Base-by-base conservation (phyloP, 1,284 basidiomycete species). In the Ganoderma resinaceum region DNA sequence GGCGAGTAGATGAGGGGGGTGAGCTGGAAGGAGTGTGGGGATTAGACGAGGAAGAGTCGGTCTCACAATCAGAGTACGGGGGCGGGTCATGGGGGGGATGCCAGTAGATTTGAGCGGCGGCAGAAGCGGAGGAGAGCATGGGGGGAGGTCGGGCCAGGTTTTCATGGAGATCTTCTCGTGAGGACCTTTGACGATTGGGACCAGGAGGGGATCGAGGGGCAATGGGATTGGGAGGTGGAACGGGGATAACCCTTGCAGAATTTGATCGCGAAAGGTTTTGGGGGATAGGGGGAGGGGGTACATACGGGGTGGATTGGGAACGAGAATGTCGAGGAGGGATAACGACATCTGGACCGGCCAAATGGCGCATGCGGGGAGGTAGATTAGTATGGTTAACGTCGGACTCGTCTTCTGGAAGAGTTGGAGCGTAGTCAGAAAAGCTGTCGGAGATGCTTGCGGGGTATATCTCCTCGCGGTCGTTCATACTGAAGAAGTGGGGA, bases 401-500 rank as follows among this genome's bases (percentile, higher is more conserved):
- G 49, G 72, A 71, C 43, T 71, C 70, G 26, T 70, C 70, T 60
- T 71, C 71, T 23, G 65, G 58, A 40, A 66, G 59, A 35, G 69
- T 69, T 62, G 71, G 65, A 63, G 65, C 43, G 66, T 68, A 69
- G 67, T 70, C 71, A 37, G 71, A 72, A 46, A 70, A 67, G 66
- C 69, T 72, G 67, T 70, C 69, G 65, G 66, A 38, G 52, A 64
- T 23, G 33, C 69, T 70, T 12, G 70, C 70, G 23, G 76, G 75
- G 68, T 74, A 70, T 67, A 78, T 76, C 68, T 78, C 75, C 68
- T 78, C 78, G 60, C 64, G 68, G 62, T 73, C 69, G 66, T 73
- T 74, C 76, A 78, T 78, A 67, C 65, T 72, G 67, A 75, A 74
- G 73, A 77, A 80, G 68, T 78, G 73, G 7, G 79, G 81, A 69